phyloP scores from a whole-genome alignment of 1,284 basidiomycete genomes.

The Puccinia polysora region DNA sequence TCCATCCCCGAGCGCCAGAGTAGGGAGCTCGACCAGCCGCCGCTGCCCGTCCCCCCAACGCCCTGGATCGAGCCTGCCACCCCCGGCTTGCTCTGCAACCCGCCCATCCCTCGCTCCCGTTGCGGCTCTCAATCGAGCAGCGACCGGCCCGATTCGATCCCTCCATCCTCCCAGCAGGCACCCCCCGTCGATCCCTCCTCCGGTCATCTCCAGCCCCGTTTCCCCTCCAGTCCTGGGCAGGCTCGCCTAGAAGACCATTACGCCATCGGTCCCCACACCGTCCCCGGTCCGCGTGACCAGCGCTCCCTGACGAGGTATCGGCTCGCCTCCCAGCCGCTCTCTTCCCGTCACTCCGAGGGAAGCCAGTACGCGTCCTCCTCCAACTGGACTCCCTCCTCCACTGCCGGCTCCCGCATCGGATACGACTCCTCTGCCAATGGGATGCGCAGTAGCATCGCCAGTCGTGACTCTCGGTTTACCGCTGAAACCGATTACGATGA shows the following conservation, averaged over 20 bases:
- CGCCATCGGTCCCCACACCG: conserved; percentile 10
- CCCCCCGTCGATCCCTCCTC: neutral
- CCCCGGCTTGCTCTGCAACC: conserved; percentile 1
- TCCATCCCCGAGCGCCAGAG: conserved; percentile 34
- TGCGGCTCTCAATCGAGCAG: neutral
- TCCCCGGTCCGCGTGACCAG: conserved; percentile 25
- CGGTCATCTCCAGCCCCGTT: neutral
- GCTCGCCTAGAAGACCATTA: conserved; percentile 12
- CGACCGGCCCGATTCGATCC: neutral
- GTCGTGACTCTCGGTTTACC: conserved; percentile 38
- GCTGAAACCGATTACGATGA: conserved; percentile 43
- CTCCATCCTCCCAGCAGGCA: neutral
- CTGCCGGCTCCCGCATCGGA: conserved; percentile 25
- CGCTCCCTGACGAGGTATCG: conserved; percentile 23
- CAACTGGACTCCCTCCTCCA: conserved; percentile 36
- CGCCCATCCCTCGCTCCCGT: neutral
- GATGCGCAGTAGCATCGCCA: conserved; percentile 28
- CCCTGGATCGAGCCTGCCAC: conserved; percentile 38
- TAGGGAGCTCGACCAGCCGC: conserved; percentile 39
- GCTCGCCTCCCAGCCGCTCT: conserved; percentile 22
- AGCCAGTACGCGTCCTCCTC: conserved; percentile 43
- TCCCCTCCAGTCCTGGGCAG: neutral
- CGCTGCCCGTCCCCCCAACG: conserved; percentile 28
- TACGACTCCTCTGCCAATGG: conserved; percentile 11
- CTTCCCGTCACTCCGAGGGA: conserved; percentile 35